Evolutionary conservation across 495 filamentous ascomycete species (phyloP), one percentile per base, ranked within the genome.

Genomic region (Penicillium canescens): DNA sequence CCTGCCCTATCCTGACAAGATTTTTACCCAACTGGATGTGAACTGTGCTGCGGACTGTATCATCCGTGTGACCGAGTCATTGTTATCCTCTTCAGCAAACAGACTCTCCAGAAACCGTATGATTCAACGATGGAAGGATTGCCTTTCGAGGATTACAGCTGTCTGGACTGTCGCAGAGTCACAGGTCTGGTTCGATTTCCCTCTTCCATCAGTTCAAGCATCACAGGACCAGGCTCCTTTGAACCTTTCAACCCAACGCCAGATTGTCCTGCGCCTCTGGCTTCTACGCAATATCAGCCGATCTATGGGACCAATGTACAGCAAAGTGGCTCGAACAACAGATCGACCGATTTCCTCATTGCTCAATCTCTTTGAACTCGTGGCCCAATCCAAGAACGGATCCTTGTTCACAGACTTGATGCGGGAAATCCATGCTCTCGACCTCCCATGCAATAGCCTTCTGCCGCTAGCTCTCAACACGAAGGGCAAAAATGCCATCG

Each of bases 231-330:
- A 20, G 14, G 42, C 40, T 16, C 26, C 21, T 37, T 14, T 35
- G 16, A 41, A n/a, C 6, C 18, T 59, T n/a, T 50, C 62, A 21
- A 37, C 49, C 3, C 65, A 59, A 6, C 62, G 66, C 8, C 68
- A 62, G 28, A 67, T 77, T 3, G 33, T 75, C 2, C 11, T 70
- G 21, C 72, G 75, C 21, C 46, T 78, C 10, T 78, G 75, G 75
- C 38, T 60, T 24, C 56, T 76, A 49, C 63, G 66, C 21, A 61
- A 60, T 0, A 47, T 78, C 21, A 65, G 62, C 40, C 55, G 57
- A 46, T 51, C 62, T 5, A 45, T 59, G 35, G 59, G 56, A 10
- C 61, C 60, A 37, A 51, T 63, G 50, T 67, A 68, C 51, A 61
- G 46, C 16, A 52, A 53, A 35, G 36, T 36, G 12, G 7, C 37